A percentile compares a stretch with the other conserved stretches of the same genome.
phyloP scores from a whole-genome alignment of 352 stramenopile species.

The Pythium periplocum region DNA sequence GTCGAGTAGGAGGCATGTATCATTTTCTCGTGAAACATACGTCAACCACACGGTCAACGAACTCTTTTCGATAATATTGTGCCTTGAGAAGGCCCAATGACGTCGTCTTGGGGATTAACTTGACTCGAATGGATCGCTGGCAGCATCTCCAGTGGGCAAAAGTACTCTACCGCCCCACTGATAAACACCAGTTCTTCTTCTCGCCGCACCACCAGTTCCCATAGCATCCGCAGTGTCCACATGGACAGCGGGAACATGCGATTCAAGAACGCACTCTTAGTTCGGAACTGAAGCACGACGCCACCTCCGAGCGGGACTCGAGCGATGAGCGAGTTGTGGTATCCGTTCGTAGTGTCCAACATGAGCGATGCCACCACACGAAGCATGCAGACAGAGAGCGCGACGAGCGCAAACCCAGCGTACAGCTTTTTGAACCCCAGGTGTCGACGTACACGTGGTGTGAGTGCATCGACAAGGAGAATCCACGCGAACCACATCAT shows the following conservation, averaged over 20 bases:
- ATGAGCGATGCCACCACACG: conserved; percentile 3
- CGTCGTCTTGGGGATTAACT: not conserved
- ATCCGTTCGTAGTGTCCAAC: conserved; percentile 8
- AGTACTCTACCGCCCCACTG: conserved; percentile 10
- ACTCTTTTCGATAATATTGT: no score
- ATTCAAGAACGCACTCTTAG: conserved; percentile 12
- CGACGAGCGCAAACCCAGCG: conserved; percentile 1
- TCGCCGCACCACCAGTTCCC: conserved; percentile 4
- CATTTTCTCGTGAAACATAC: no score
- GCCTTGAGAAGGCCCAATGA: no score
- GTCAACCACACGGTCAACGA: no score
- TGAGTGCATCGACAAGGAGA: conserved; percentile 7
- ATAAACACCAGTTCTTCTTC: conserved; percentile 14
- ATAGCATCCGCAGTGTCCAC: conserved; percentile 9
- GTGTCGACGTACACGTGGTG: not conserved
- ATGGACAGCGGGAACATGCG: conserved; percentile 8
- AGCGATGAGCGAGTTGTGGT: conserved; percentile 4
- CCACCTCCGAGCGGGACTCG: not conserved
- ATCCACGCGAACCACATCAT: conserved; percentile 5
- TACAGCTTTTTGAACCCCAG: conserved; percentile 2
- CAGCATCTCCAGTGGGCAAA: conserved; percentile 12
- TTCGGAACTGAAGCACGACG: not conserved
- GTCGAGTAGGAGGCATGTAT: no score
- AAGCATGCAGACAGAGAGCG: not conserved
- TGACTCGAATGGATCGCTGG: not conserved